A percentile compares a stretch with the other conserved stretches of the same genome.
phyloP scores from a whole-genome alignment of 306 rosid genomes.

The Canavalia ensiformis region DNA sequence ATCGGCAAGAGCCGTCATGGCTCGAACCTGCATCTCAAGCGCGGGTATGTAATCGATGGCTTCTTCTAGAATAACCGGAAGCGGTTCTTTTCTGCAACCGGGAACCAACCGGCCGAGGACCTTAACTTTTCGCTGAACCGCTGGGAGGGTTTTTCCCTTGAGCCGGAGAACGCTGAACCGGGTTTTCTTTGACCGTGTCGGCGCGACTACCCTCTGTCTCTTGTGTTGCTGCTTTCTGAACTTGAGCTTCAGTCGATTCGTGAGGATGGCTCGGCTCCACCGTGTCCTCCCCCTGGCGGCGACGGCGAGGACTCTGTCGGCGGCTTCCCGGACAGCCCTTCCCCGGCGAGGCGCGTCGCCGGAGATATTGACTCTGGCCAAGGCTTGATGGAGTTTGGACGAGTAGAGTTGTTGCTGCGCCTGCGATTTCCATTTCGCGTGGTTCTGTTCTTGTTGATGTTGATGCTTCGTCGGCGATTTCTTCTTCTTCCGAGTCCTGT shows the following conservation, averaged over 20 bases:
- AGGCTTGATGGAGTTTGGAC: constrained; percentile 74
- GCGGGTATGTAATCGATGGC: constrained; percentile 89
- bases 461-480: constrained; percentile 54
- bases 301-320: constrained; percentile 81
- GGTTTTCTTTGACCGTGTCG: constrained; percentile 57
- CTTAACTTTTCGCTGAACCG: constrained; percentile 77
- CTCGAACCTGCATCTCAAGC: constrained; percentile 94
- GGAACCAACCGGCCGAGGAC: constrained; percentile 90
- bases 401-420: constrained; percentile 81
- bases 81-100: constrained; percentile 86
- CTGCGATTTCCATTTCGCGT: constrained; percentile 73
- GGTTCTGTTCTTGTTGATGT: constrained; percentile 37
- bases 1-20: constrained; percentile 82
- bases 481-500: constrained; percentile 72
- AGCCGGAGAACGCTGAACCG: constrained; percentile 74
- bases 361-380: constrained; percentile 62
- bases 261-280: constrained; percentile 93
- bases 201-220: constrained; percentile 47
- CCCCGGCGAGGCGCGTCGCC: constrained; percentile 61
- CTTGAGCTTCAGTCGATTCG: constrained; percentile 76
- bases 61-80: constrained; percentile 90
- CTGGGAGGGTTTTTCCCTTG: constrained; percentile 76
- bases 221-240: constrained; percentile 67
- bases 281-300: constrained; percentile 86
- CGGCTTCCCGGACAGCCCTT: constrained; percentile 76